Conservation (phyloP, 345 rosid species). For the Draba incana region DNA sequence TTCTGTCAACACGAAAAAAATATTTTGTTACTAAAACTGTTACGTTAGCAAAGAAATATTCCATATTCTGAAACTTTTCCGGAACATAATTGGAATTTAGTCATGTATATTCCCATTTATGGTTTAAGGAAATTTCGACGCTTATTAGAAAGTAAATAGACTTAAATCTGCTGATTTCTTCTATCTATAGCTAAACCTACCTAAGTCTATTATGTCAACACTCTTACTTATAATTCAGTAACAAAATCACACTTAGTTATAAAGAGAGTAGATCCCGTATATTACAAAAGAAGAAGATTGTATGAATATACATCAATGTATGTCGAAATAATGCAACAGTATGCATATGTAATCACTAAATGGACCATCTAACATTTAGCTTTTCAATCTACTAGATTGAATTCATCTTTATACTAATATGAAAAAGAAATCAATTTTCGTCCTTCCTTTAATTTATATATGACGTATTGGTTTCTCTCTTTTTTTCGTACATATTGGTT, state of each 20-base stretch:
- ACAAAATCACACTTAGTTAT: neutral
- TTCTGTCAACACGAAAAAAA: neutral
- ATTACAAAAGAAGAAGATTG: neutral
- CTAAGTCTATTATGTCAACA: neutral
- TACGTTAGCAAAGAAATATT: neutral
- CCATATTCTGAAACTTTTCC: neutral
- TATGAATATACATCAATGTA: neutral
- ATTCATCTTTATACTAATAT: constrained; percentile 10
- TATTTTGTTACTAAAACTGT: neutral
- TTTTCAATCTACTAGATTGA: neutral
- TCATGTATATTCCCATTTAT: neutral
- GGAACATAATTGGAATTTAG: constrained; percentile 13
- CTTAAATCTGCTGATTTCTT: neutral
- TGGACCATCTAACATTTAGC: constrained; percentile 30
- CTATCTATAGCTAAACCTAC: constrained; percentile 12
- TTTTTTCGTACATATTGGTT: no score
- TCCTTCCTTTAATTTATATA: neutral
- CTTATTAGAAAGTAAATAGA: neutral
- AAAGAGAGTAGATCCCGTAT: constrained; percentile 15
- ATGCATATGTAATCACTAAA: constrained; percentile 22
- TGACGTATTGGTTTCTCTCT: neutral
- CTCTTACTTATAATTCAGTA: neutral
- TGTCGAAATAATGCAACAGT: constrained; percentile 15
- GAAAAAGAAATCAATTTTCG: constrained; percentile 14
- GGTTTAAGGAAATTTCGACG: neutral